Conservation (phyloP, 2,329 filamentous ascomycete species). For the Fusarium setosum region DNA sequence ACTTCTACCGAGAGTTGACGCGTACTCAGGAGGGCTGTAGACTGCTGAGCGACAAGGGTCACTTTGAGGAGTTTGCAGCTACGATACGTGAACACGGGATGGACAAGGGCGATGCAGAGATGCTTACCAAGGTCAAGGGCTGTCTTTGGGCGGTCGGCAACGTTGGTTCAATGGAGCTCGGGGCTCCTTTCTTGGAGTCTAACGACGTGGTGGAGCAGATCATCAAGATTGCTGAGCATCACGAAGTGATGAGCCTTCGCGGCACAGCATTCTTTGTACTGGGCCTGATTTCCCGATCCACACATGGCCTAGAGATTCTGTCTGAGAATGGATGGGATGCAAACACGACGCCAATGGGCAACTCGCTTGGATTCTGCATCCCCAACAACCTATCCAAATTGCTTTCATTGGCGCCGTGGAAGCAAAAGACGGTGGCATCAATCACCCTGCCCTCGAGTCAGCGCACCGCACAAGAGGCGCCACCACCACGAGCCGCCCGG, state of each 20-base stretch:
- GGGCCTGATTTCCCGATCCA: conserved; percentile 89
- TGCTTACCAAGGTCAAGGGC: conserved; percentile 93
- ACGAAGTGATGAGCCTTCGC: conserved; percentile 90
- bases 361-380: conserved; percentile 88
- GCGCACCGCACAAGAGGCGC: conserved; percentile 61
- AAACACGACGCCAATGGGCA: conserved; percentile 84
- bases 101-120: conserved; percentile 85
- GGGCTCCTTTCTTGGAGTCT: conserved; percentile 91
- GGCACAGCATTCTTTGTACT: conserved; percentile 98
- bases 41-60: conserved; percentile 89
- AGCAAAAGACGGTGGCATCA: conserved; percentile 59
- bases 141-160: conserved; percentile 98
- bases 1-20: conserved; percentile 96
- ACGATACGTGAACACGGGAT: conserved; percentile 91
- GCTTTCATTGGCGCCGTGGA: conserved; percentile 76
- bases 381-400: conserved; percentile 82
- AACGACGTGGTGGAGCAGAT: conserved; percentile 90
- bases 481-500: conserved; percentile 55
- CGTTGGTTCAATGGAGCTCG: conserved; percentile 97
- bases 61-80: conserved; percentile 92
- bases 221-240: conserved; percentile 86
- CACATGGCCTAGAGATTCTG: conserved; percentile 92
- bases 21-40: conserved; percentile 93
- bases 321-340: conserved; percentile 94
- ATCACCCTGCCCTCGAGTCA: conserved; percentile 63